phyloP scores from a whole-genome alignment of 106 monocot species.

The Platanthera zijinensis region DNA sequence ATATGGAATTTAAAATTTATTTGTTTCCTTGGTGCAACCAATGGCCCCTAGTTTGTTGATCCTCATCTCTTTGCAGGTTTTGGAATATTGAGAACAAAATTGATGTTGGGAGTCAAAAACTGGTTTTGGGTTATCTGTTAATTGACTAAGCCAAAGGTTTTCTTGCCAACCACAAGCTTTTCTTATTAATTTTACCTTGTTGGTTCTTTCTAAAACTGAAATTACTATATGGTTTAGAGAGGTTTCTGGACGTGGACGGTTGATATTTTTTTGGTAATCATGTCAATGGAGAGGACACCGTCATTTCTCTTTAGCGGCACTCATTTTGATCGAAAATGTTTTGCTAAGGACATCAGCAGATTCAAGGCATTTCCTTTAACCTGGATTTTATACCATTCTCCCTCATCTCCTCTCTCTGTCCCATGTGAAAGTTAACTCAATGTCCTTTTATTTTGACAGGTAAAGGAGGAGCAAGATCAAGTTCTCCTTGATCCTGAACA shows the following conservation, averaged over 20 bases:
- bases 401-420: neutral
- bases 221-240: neutral
- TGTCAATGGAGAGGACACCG: conserved; percentile 40
- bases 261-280: neutral
- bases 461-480: conserved; percentile 20
- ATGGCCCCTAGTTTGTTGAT: no score
- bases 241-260: neutral
- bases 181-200: neutral
- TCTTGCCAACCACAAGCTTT: neutral
- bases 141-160: neutral
- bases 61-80: no score
- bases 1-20: no score
- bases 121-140: no score
- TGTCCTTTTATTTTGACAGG: conserved; percentile 10
- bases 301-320: conserved; percentile 66
- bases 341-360: conserved; percentile 47
- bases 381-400: neutral
- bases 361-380: conserved; percentile 27
- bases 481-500: neutral
- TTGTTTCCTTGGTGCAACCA: no score
- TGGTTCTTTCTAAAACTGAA: neutral
- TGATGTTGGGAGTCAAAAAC: no score
- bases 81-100: no score
- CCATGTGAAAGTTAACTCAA: neutral
- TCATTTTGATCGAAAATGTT: conserved; percentile 59